Base-by-base conservation (phyloP, 345 rosid species). In the Streptanthus diversifolius region DNA sequence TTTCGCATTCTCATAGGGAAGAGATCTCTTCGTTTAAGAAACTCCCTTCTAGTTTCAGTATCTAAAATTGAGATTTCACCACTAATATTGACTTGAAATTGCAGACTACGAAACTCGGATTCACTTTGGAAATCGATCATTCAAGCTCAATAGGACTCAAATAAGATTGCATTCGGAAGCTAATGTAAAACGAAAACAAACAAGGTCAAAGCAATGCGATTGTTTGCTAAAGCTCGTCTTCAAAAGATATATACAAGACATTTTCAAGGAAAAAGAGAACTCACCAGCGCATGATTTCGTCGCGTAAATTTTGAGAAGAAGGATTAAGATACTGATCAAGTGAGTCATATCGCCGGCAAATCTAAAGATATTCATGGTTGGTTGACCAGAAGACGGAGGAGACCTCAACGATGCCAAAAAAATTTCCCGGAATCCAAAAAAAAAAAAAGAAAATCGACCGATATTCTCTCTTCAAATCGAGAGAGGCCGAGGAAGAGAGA, bases 271-370 rank as follows among this genome's bases (percentile, higher is more conserved):
- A 7, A 61, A 57, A 9, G 57, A 66, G 63, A 53, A 13, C 32
- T 61, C 70, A 91, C 98, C 98, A 2, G 97, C 89, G 68, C 97
- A 93, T 2, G 98, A 88, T 68, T 88, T 91, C 64, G 97, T 93
- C 47, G 97, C 95, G 82, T 93, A 93, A 68, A 93, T 93, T 85
- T 93, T 93, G 83, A 93, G 98, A 72, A 93, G 96, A 70, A 93
- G 92, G 68, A 93, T 89, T 45, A 93, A 78, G 67, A 91, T 83
- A 60, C 96, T 91, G 75, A 83, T 83, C 80, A 93, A 80, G 83
- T 93, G 98, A 79, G 95, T 87, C 97, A 89, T 89, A 70, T 93
- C 98, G 7, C 98, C 98, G 15, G 90, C 87, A 70, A 93, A 88
- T 80, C 98, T 85, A 81, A 93, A 91, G 75, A 93, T 85, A 80